Percentiles rank a stretch among this genome's conserved stretches.
phyloP scores from a whole-genome alignment of 768 basidiomycete genomes.

The Boletus huronensis region DNA sequence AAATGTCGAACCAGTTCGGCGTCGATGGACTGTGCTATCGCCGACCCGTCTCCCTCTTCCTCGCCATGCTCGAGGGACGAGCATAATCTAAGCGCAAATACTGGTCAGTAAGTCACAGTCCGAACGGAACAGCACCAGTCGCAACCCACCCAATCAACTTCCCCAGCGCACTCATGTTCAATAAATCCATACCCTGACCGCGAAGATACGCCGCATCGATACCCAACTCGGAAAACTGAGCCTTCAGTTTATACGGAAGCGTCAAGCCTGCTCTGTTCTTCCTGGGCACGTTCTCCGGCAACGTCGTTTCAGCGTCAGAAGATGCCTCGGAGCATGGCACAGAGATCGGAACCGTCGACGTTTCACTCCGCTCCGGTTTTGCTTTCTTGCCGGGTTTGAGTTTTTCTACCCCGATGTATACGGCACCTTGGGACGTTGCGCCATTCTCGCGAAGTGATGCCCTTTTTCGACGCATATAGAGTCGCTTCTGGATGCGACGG shows the following conservation, averaged over 20 bases:
- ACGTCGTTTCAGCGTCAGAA: slow-evolving; percentile 8
- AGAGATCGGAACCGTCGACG: slow-evolving; percentile 7
- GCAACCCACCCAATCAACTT: slow-evolving; percentile 42
- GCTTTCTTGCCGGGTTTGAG: slow-evolving; percentile 39
- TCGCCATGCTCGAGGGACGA: slow-evolving; percentile 24
- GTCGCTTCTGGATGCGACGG: slow-evolving; percentile 55
- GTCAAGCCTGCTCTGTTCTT: slow-evolving; percentile 37
- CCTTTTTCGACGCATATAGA: slow-evolving; percentile 72
- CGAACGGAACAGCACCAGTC: slow-evolving; percentile 12
- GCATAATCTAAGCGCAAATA: slow-evolving; percentile 24
- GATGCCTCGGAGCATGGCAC: slow-evolving; percentile 3
- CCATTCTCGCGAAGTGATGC: slow-evolving; percentile 43
- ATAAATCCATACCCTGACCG: slow-evolving; percentile 40
- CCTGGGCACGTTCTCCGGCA: slow-evolving; percentile 10
- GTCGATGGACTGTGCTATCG: slow-evolving; percentile 41
- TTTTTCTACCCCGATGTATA: slow-evolving; percentile 17
- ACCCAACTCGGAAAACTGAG: slow-evolving; percentile 40
- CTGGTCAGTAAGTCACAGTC: slow-evolving; percentile 1
- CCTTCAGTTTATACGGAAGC: slow-evolving; percentile 43
- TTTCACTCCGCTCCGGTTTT: background rate
- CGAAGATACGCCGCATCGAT: slow-evolving; percentile 44
- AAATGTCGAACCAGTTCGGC: slow-evolving; percentile 46
- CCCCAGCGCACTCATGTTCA: slow-evolving; percentile 36
- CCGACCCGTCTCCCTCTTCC: slow-evolving; percentile 20
- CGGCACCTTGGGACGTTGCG: background rate